Base-by-base conservation (phyloP, 345 rosid species). In the Anastatica hierochuntica region DNA sequence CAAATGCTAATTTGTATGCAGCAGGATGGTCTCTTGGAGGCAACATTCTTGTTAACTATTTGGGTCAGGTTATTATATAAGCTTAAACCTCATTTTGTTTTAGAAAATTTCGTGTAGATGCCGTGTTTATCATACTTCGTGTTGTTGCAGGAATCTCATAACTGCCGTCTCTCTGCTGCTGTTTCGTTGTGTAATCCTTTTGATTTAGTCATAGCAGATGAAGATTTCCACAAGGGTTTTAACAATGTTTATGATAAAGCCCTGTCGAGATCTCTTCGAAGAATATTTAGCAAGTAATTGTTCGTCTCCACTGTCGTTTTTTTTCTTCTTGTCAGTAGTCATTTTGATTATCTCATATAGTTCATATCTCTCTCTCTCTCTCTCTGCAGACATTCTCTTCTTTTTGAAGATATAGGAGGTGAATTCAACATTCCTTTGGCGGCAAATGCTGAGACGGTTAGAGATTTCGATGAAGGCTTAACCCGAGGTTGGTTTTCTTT, bases 11-110 rank as follows among this genome's bases (percentile, higher is more conserved):
- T 31, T 31, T 31, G 36, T 82, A 90, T 77, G 96, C 96, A 11
- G 79, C 73, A 56, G 95, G 98, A 41, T 90, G 98, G 95, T 90
- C 98, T 63, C 89, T 90, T 23, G 96, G 96, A 27, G 96, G 89
- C 27, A 87, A 90, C 69, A 80, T 87, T 70, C 96, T 90, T 45
- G 92, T 90, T 24, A 83, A 81, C 49, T 90, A 84, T 76, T 52
- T 90, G 72, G 92, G 81, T 60, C 74, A 77, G 84, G 98, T 84
- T 57, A 10, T 31, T 21, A 15, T 53, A 47, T n/a, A n/a, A n/a
- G n/a, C n/a, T n/a, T n/a, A n/a, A n/a, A n/a, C n/a, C n/a, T n/a
- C n/a, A n/a, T n/a, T n/a, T n/a, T n/a, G 72, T 51, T 38, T 33
- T 9, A 3, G 10, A 29, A 7, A 27, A 2, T 2, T 14, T n/a